Evolutionary conservation across 2,329 filamentous ascomycete species (phyloP), one percentile per base, ranked within the genome.

Genomic region (Alternaria brassicae): DNA sequence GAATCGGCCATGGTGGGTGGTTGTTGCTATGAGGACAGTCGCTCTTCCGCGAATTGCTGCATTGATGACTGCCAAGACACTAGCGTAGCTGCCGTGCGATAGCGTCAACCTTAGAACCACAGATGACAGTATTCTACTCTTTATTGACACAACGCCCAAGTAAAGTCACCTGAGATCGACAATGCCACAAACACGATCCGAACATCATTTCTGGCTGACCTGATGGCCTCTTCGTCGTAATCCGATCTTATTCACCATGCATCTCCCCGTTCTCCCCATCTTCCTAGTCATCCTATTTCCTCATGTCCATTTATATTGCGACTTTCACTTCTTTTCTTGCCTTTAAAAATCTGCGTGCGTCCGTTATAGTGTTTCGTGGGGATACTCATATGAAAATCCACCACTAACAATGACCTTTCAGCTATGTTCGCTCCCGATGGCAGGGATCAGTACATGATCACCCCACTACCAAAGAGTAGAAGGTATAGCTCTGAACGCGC

Each of bases 1-100:
- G 54, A 52, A 58, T 69, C 61, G 61, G 65, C 62, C 69, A 72
- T 73, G 60, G 53, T 68, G 59, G 10, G 39, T 63, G 42, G 58
- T 37, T 50, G 28, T 39, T 55, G 47, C 17, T 50, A 36, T 44
- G 17, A 32, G 28, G 17, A 19, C n/a, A 15, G 34, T 42, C 28
- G 41, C 15, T 34, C 41, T 28, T 54, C 50, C 34, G 28, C 52
- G 57, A 63, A 63, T 57, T 59, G 62, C 41, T 57, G 42, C 47
- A 53, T 64, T 57, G 60, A 60, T 57, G 53, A 61, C 25, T 61
- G 64, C 64, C 64, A 67, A 65, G 62, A 47, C 62, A n/a, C 51
- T 67, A 65, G 56, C 53, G 52, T 27, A 12, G 6, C 44, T 23
- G 19, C 17, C 44, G 25, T 48, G 30, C 44, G 44, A 48, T 8